phyloP scores from a whole-genome alignment of 345 rosid species.

The Syzygium oleosum region DNA sequence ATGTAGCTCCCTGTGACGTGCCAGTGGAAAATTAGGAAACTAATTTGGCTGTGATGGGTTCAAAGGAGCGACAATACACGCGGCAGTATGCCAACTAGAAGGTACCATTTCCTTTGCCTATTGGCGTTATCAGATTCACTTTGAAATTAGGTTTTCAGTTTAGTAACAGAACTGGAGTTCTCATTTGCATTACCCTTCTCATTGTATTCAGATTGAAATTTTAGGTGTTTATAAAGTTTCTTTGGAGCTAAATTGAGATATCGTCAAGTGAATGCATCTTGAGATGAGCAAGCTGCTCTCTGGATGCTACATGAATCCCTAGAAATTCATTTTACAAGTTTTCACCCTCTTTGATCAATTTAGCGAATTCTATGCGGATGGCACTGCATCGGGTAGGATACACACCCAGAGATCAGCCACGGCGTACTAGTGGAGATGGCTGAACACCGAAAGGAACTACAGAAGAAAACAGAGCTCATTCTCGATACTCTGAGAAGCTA shows the following conservation, averaged over 20 bases:
- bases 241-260: neutral
- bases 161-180: neutral
- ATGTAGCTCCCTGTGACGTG: slow-evolving; percentile 58
- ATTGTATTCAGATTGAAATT: neutral
- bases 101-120: slow-evolving; percentile 28
- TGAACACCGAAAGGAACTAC: slow-evolving; percentile 69
- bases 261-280: neutral
- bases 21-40: slow-evolving; percentile 71
- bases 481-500: slow-evolving; percentile 79
- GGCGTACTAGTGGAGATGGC: slow-evolving; percentile 74
- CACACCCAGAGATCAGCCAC: slow-evolving; percentile 68
- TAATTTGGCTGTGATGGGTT: slow-evolving; percentile 81
- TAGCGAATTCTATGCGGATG: slow-evolving; percentile 19
- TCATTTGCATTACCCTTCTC: neutral
- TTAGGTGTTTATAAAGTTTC: neutral
- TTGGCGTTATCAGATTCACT: neutral
- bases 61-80: slow-evolving; percentile 69
- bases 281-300: neutral
- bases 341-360: neutral
- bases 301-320: neutral
- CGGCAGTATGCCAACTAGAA: slow-evolving; percentile 74
- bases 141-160: neutral
- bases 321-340: neutral
- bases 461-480: slow-evolving; percentile 79
- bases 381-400: slow-evolving; percentile 82